phyloP scores from a whole-genome alignment of 352 stramenopile species.

The Pythium phragmitis region DNA sequence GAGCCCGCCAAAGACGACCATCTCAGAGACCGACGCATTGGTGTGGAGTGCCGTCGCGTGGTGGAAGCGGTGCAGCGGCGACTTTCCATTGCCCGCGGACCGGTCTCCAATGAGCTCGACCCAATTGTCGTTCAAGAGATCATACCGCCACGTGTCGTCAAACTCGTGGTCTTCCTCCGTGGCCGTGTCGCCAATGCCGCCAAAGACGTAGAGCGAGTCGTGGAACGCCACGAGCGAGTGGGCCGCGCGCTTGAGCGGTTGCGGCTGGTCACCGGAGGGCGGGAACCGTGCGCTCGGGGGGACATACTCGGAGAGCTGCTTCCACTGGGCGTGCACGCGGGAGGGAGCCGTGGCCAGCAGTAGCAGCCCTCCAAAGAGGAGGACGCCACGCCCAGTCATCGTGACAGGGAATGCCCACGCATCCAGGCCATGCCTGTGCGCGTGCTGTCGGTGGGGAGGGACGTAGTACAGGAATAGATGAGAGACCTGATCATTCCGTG shows the following conservation, averaged over 20 bases:
- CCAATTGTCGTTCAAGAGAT: conserved; percentile 18
- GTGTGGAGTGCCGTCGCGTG: conserved; percentile 23
- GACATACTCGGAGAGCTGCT: conserved; percentile 42
- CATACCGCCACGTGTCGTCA: conserved; percentile 65
- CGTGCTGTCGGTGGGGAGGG: background rate
- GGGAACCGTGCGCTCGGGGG: background rate
- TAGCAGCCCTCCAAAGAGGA: background rate
- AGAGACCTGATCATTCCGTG: background rate
- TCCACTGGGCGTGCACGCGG: conserved; percentile 41
- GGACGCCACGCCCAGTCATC: background rate
- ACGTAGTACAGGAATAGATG: background rate
- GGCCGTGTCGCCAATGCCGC: conserved; percentile 42
- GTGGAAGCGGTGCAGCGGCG: conserved; percentile 27
- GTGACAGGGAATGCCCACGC: background rate
- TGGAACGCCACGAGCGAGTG: conserved; percentile 48
- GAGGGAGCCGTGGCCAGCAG: background rate
- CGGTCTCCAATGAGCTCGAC: conserved; percentile 13
- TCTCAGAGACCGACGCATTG: conserved; percentile 23
- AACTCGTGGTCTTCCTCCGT: conserved; percentile 53
- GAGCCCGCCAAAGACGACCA: conserved; percentile 30
- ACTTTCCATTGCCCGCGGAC: background rate
- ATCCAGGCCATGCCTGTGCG: background rate
- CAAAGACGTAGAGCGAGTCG: conserved; percentile 63
- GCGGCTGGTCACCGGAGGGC: background rate
- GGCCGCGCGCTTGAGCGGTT: conserved; percentile 48